Base-by-base conservation (phyloP, 345 rosid genomes). In the Ricinus communis region DNA sequence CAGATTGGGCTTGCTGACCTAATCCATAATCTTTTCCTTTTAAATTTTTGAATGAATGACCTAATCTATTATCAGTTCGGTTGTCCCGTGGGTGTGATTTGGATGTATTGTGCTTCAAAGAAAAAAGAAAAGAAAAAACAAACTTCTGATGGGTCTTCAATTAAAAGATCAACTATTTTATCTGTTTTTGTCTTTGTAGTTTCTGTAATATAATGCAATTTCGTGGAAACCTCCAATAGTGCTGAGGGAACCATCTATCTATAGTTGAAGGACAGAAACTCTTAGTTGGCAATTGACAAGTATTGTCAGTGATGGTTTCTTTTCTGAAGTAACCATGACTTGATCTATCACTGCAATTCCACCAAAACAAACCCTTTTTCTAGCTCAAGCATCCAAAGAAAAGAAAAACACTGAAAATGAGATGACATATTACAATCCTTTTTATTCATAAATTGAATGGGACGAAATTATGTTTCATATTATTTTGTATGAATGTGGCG, bases 281-380 rank as follows among this genome's bases (percentile, higher is more conserved):
- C 51, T 14, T 62, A 11, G 52, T 51, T 51, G 47, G 11, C 57
- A 50, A 30, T 66, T 18, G 30, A 50, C 46, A n/a, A 47, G 28
- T 47, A 1, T 5, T 47, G 56, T 65, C 69, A 49, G 69, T 47
- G 27, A 65, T 49, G 15, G 57, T 28, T 65, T 65, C 22, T 27
- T 27, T 47, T 27, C 16, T 25, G 33, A 16, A 64, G 54, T 8
- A 45, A 64, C n/a, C 24, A 8, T 16, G 54, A 64, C 22, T 64
- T 64, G 53, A 64, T 64, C 12, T 45, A 30, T 64, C 55, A 47
- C 40, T 46, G 25, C 38, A 45, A 9, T 43, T 63, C 33, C 33
- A 24, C 18, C 0, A 16, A 30, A 11, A 64, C 18, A 59, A 19
- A 30, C 43, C 25, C 18, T 4, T 12, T 60, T 22, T n/a, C 22